phyloP scores from a whole-genome alignment of 192 early-diverging fungal species.

The Spinellus fusiger region DNA sequence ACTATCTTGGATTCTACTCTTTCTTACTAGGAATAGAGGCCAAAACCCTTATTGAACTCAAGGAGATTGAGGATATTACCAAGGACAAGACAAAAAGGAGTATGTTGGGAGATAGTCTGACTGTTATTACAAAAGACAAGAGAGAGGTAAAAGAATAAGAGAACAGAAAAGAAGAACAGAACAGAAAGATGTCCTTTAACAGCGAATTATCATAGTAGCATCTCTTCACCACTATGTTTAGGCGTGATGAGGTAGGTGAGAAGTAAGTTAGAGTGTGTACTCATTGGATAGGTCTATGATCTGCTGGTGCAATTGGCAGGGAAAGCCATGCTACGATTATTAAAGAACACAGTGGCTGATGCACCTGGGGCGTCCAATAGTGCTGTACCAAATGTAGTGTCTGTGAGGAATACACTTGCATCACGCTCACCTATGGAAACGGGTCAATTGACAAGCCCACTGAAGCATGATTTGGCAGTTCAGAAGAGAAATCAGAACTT shows the following conservation, averaged over 20 bases:
- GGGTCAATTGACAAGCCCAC: slow-evolving; percentile 36
- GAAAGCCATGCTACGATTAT: slow-evolving; percentile 79
- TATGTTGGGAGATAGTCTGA: slow-evolving; percentile 84
- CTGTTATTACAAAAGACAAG: slow-evolving; percentile 76
- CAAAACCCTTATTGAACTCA: slow-evolving; percentile 83
- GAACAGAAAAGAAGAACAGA: not conserved
- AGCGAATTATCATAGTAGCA: slow-evolving; percentile 41
- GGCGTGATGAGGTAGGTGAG: slow-evolving; percentile 70
- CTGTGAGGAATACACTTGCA: not conserved
- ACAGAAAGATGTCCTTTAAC: not conserved
- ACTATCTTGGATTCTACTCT: slow-evolving; percentile 92
- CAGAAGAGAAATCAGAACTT: slow-evolving; percentile 78
- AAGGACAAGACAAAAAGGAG: slow-evolving; percentile 88
- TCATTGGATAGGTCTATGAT: slow-evolving; percentile 63
- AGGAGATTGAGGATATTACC: slow-evolving; percentile 80
- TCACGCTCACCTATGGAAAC: not conserved
- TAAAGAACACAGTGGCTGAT: slow-evolving; percentile 71
- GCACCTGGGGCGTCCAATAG: slow-evolving; percentile 44
- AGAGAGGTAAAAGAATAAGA: slow-evolving; percentile 50
- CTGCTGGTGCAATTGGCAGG: slow-evolving; percentile 87
- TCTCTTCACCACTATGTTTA: slow-evolving; percentile 92
- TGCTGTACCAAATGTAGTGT: not conserved
- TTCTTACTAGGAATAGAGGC: slow-evolving; percentile 92
- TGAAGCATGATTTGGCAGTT: slow-evolving; percentile 57
- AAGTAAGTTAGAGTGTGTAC: not conserved